Evolutionary conservation across 176 grass and related monocot genomes (phyloP).

Genomic region (Cenchrus americanus): DNA sequence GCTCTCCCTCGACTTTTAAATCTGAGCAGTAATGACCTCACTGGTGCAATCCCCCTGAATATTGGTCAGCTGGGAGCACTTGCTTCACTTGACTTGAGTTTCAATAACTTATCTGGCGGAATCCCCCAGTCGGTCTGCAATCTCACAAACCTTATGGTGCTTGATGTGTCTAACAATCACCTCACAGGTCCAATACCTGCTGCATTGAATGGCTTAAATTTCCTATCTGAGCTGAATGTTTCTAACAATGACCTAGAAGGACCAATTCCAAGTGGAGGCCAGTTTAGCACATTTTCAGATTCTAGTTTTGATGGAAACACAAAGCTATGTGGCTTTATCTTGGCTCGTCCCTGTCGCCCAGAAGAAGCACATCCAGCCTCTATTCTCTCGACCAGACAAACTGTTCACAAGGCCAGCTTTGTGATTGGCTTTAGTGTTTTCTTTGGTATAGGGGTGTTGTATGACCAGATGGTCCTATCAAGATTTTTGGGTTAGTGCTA

Average conservation of each 20-base stretch:
- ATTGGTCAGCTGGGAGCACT: slow-evolving; percentile 15
- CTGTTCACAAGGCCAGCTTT: neutral
- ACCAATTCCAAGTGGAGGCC: slow-evolving; percentile 14
- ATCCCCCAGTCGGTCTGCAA: neutral
- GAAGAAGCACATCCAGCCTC: neutral
- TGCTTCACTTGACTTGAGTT: slow-evolving; percentile 1
- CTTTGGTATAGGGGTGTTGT: slow-evolving; percentile 1
- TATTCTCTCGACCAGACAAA: neutral
- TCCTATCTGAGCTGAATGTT: slow-evolving; percentile 10
- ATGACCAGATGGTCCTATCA: slow-evolving; percentile 19
- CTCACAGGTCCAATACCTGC: neutral
- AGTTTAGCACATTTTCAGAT: slow-evolving; percentile 20
- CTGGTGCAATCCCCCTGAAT: neutral
- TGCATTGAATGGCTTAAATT: neutral
- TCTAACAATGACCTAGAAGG: slow-evolving; percentile 29
- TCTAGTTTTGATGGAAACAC: slow-evolving; percentile 19
- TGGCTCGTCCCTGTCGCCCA: neutral
- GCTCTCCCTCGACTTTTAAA: neutral
- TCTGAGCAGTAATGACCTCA: slow-evolving; percentile 6
- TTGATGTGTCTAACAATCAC: slow-evolving; percentile 13
- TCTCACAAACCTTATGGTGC: neutral
- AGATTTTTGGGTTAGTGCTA: neutral
- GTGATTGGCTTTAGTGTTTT: neutral
- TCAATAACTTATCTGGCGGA: slow-evolving; percentile 11
- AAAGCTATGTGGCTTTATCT: neutral